These are phyloP conservation scores for Metarhizium sp. DNA, from an alignment of 2,329 filamentous ascomycete species.

Conservation along the genomic window DNA sequence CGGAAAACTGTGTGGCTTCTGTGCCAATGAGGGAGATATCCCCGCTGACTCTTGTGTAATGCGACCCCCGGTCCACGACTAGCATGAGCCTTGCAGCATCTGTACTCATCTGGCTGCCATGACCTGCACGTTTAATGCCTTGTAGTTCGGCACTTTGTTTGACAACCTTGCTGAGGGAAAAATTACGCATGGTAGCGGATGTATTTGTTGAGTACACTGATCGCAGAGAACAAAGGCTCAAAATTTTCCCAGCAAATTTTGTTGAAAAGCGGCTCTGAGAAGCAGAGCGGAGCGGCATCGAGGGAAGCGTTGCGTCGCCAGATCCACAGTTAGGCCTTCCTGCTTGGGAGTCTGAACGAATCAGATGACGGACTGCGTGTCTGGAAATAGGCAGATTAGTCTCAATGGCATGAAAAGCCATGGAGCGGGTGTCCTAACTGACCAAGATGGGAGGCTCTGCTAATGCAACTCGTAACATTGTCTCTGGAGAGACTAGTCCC, in stretches of 20 bases:
- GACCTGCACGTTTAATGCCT: not conserved
- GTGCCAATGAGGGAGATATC: not conserved
- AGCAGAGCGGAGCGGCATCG: not conserved
- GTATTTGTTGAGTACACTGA: not conserved
- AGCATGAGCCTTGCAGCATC: not conserved
- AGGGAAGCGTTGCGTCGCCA: not conserved
- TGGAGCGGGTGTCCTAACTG: not conserved
- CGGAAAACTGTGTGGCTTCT: not conserved
- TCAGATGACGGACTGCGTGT: not conserved
- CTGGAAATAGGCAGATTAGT: not conserved
- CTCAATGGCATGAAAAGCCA: not conserved
- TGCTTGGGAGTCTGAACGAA: not conserved
- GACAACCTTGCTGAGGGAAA: not conserved
- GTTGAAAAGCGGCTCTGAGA: not conserved
- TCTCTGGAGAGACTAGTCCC: not conserved
- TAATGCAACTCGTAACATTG: not conserved
- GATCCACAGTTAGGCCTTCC: conserved; percentile 8
- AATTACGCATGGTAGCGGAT: not conserved
- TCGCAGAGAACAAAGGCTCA: not conserved
- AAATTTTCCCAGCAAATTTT: not conserved
- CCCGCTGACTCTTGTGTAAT: not conserved
- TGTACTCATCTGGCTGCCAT: not conserved
- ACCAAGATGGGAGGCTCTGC: not conserved
- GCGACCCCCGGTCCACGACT: not conserved
- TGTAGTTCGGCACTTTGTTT: not conserved